Evolutionary conservation across 2,329 filamentous ascomycete genomes (phyloP).

Genomic region (Colletotrichum scovillei): DNA sequence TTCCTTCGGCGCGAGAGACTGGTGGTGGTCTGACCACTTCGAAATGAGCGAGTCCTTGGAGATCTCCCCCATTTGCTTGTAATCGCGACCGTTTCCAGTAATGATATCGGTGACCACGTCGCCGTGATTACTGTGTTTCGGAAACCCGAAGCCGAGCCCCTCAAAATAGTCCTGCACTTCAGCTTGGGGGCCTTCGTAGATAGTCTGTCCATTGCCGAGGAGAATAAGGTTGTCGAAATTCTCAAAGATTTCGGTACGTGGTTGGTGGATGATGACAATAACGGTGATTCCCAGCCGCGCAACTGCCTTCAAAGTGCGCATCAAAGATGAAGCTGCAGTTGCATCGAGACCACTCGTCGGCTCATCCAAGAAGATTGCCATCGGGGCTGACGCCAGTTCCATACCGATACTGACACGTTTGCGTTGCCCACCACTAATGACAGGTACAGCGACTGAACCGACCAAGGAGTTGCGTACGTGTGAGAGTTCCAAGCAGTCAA

Average conservation of each 20-base stretch:
- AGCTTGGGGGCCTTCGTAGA: conserved; percentile 62
- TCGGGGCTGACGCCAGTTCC: conserved; percentile 67
- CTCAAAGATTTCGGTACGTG: conserved; percentile 68
- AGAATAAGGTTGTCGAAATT: conserved; percentile 67
- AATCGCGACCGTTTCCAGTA: conserved; percentile 64
- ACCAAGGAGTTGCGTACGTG: conserved; percentile 64
- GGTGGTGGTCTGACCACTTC: conserved; percentile 54
- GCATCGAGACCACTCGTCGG: conserved; percentile 66
- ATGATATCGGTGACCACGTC: conserved; percentile 72
- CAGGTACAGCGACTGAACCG: conserved; percentile 60
- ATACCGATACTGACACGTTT: conserved; percentile 70
- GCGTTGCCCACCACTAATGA: conserved; percentile 67
- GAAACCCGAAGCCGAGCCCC: conserved; percentile 62
- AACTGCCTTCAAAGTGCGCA: conserved; percentile 64
- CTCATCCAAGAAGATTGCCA: conserved; percentile 66
- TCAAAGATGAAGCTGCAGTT: conserved; percentile 65
- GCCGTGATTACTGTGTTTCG: conserved; percentile 61
- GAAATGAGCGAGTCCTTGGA: conserved; percentile 61
- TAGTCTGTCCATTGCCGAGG: conserved; percentile 63
- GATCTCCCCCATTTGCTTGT: conserved; percentile 59
- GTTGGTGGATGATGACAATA: conserved; percentile 70
- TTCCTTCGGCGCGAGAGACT: conserved; percentile 42
- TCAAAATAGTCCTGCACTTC: conserved; percentile 62
- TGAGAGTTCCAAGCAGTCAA: conserved; percentile 63
- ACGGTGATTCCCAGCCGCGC: conserved; percentile 66